phyloP scores from a whole-genome alignment of 2,329 filamentous ascomycete genomes.

The Botrytis tulipae region DNA sequence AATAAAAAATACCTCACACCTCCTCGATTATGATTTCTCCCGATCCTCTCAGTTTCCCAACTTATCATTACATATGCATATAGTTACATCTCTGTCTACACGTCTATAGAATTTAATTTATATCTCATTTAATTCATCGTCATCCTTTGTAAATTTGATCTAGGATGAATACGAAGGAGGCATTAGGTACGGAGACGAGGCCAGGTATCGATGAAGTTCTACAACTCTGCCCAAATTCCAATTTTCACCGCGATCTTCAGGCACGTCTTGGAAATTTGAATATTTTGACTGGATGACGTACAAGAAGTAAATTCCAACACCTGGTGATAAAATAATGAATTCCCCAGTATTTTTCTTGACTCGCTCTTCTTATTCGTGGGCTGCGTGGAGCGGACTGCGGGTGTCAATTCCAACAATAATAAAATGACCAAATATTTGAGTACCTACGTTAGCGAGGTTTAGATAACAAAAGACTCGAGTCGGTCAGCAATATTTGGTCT shows the following conservation, averaged over 20 bases:
- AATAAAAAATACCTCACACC: conserved; percentile 9
- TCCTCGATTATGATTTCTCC: neutral
- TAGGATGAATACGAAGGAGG: neutral
- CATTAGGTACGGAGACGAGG: neutral
- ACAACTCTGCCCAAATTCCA: neutral
- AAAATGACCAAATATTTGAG: neutral
- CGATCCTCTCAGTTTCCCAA: neutral
- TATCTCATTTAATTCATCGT: neutral
- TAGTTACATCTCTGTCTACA: neutral
- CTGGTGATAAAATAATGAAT: neutral
- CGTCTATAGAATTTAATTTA: neutral
- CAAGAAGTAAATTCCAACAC: neutral
- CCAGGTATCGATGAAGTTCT: neutral
- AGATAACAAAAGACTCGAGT: neutral
- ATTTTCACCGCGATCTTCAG: neutral
- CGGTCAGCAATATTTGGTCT: neutral
- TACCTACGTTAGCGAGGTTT: neutral
- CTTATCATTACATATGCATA: neutral
- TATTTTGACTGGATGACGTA: neutral
- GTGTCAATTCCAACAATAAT: neutral
- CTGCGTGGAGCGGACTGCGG: neutral
- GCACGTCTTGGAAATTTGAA: neutral
- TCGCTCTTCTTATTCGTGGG: neutral
- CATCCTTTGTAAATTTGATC: neutral
- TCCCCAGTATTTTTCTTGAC: neutral